Evolutionary conservation across 768 basidiomycete species (phyloP).

Genomic region (Boletus rex-veris): DNA sequence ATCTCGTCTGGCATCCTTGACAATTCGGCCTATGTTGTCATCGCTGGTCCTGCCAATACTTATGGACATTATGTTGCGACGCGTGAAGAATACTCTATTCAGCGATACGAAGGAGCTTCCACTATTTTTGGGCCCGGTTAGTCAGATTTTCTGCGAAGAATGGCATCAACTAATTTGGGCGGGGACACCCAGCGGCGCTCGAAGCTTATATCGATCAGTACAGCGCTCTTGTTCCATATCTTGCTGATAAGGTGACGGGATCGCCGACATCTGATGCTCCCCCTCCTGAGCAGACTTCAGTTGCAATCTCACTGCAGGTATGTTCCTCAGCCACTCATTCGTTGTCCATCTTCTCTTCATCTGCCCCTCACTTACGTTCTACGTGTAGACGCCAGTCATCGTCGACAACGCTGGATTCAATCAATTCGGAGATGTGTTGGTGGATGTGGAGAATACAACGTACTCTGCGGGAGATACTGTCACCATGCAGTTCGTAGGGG

Average conservation of each 20-base stretch:
- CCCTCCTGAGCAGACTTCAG: conserved; percentile 58
- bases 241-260: conserved; percentile 46
- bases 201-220: conserved; percentile 81
- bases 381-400: conserved; percentile 52
- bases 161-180: neutral
- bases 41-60: conserved; percentile 80
- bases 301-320: conserved; percentile 68
- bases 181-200: conserved; percentile 50
- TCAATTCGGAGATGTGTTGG: conserved; percentile 58
- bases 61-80: conserved; percentile 76
- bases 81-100: conserved; percentile 67
- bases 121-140: conserved; percentile 73
- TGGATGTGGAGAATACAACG: conserved; percentile 47
- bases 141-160: conserved; percentile 21
- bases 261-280: conserved; percentile 60
- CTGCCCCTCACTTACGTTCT: neutral
- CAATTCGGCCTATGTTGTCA: conserved; percentile 67
- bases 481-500: conserved; percentile 63
- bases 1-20: conserved; percentile 63
- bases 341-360: neutral
- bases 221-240: conserved; percentile 58
- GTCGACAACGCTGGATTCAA: conserved; percentile 55
- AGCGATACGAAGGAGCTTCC: conserved; percentile 80
- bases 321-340: neutral
- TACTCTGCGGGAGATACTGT: conserved; percentile 62